phyloP scores from a whole-genome alignment of 768 basidiomycete species.

The Strobilomyces dryophilus region DNA sequence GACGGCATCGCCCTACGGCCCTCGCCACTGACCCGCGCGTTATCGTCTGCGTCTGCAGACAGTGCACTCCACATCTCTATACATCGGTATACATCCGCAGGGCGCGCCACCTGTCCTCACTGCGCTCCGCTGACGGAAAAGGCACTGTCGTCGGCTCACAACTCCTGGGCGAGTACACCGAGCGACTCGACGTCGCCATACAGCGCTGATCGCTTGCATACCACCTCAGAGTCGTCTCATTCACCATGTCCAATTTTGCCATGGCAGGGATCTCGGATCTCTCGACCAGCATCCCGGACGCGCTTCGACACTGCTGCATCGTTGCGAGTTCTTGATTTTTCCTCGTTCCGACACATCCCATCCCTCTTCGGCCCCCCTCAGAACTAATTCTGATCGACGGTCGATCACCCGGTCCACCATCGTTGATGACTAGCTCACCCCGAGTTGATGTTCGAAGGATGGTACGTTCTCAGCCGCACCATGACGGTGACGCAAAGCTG shows the following conservation, averaged over 20 bases:
- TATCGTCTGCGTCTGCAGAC: slow-evolving; percentile 28
- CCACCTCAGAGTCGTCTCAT: slow-evolving; percentile 21
- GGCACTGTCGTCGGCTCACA: slow-evolving; percentile 6
- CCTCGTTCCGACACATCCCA: background rate
- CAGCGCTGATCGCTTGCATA: slow-evolving; percentile 15
- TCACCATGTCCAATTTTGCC: background rate
- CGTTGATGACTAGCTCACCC: slow-evolving; percentile 51
- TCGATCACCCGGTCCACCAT: background rate
- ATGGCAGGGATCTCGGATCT: background rate
- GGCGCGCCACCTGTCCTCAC: slow-evolving; percentile 13
- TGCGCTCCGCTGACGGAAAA: slow-evolving; percentile 8
- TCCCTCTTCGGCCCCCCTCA: background rate
- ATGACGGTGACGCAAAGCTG: background rate
- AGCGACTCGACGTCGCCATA: slow-evolving; percentile 24
- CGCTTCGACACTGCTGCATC: slow-evolving; percentile 14
- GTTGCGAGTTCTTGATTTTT: slow-evolving; percentile 22
- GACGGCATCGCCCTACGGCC: slow-evolving; percentile 12
- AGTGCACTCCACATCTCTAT: slow-evolving; percentile 23
- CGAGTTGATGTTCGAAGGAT: slow-evolving; percentile 65
- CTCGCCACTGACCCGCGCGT: slow-evolving; percentile 25
- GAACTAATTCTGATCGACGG: slow-evolving; percentile 2
- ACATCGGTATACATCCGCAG: slow-evolving; percentile 21
- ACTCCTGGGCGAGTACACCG: slow-evolving; percentile 21
- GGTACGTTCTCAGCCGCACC: slow-evolving; percentile 36
- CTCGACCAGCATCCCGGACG: slow-evolving; percentile 8